Evolutionary conservation across 1,139 yeast species (phyloP), one percentile per base, ranked within the genome.

Genomic region (Geotrichum macrosporum): DNA sequence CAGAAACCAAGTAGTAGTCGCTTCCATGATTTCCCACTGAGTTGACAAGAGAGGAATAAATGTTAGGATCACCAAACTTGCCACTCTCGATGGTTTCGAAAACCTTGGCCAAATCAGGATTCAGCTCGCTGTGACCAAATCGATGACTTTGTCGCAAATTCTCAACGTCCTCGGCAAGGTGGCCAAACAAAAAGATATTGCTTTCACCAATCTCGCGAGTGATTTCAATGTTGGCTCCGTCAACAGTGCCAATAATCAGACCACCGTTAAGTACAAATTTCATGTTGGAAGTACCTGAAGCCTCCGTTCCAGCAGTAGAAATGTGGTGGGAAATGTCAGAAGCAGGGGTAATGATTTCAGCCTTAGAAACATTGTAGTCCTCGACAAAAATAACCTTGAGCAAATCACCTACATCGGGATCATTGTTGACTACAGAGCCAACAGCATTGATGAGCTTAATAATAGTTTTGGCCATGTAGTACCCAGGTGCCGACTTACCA

Each of bases 261-360:
- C 96, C 96, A 67, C 96, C 96, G 62, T 87, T 88, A 68, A 88
- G 72, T 26, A 88, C 95, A 64, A 88, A 88, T 71, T 88, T 89
- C 96, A 88, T 88, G 71, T 88, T 88, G 41, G 95, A 84, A 38
- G 97, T 88, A 65, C 96, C 96, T 1, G 94, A 84, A 21, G 95
- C 96, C 67, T 88, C 97, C 20, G 97, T 88, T 59, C 97, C 97
- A 9, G 96, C 96, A 41, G 96, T 88, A n/a, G 96, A 87, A 57
- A 88, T 89, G 69, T 88, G 97, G 68, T 88, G 94, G 42, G 94
- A 84, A 61, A 88, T 73, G 64, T 88, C 96, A 36, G 92, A 81
- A 15, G 92, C 96, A 19, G 96, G 96, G 55, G 80, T 75, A 60
- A 89, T 86, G 51, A 87, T 77, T 69, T 89, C 96, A 0, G 96